These are phyloP conservation scores for Populus nigra DNA, from an alignment of 345 rosid species.

Conservation along the genomic window DNA sequence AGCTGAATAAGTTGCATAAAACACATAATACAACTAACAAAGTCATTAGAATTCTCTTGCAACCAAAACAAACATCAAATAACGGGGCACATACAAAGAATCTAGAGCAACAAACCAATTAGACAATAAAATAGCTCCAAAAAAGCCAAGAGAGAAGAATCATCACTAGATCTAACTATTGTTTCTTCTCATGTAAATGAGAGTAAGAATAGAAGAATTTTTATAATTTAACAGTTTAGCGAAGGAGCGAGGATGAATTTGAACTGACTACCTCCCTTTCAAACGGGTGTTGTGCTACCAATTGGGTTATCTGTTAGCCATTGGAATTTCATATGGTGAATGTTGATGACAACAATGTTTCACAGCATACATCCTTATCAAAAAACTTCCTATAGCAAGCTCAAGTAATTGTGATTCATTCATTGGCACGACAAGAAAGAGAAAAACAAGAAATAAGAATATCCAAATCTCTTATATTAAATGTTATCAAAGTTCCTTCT, in stretches of 20 bases:
- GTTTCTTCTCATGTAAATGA: not conserved
- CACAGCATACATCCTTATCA: not conserved
- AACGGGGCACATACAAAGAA: not conserved
- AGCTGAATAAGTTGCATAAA: conserved; percentile 6
- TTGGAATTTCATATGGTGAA: not conserved
- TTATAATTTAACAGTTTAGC: not conserved
- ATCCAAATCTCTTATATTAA: not conserved
- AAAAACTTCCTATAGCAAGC: not conserved
- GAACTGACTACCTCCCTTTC: not conserved
- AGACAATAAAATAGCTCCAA: not conserved
- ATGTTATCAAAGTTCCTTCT: not conserved
- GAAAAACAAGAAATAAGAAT: not conserved
- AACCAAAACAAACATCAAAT: not conserved
- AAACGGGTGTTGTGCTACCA: not conserved
- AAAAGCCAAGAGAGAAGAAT: not conserved
- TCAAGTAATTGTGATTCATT: not conserved
- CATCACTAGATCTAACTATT: not conserved
- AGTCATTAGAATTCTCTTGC: not conserved
- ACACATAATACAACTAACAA: not conserved
- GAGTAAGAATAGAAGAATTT: not conserved
- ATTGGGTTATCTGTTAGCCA: not conserved
- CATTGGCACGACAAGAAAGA: not conserved
- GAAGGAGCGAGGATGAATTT: not conserved
- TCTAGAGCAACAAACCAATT: not conserved
- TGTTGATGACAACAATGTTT: not conserved